Conservation (phyloP, 2,329 filamentous ascomycete genomes). For the Verticillium tricorpus region DNA sequence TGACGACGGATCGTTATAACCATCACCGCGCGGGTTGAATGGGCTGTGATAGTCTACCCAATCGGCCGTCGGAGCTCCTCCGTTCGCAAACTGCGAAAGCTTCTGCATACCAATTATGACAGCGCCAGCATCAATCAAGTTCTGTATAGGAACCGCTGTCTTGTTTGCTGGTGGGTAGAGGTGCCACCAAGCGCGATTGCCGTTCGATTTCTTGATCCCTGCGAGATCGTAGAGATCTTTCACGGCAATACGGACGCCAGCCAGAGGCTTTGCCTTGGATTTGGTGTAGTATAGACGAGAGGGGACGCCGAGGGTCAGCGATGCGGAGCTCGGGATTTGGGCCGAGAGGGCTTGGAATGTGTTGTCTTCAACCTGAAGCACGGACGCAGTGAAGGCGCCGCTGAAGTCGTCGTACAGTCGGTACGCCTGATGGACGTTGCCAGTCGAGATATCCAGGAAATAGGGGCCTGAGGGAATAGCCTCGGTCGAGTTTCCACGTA, state of each 20-base stretch:
- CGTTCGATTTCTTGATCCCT: slow-evolving; percentile 43
- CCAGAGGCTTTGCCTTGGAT: slow-evolving; percentile 20
- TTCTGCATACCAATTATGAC: slow-evolving; percentile 51
- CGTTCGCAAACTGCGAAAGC: slow-evolving; percentile 37
- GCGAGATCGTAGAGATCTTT: slow-evolving; percentile 26
- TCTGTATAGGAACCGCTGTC: slow-evolving; percentile 47
- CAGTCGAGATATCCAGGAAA: slow-evolving; percentile 26
- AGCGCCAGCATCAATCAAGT: slow-evolving; percentile 56
- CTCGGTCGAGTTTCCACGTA: slow-evolving; percentile 7
- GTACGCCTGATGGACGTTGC: slow-evolving; percentile 26
- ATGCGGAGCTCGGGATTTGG: slow-evolving; percentile 19
- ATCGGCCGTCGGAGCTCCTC: slow-evolving; percentile 27
- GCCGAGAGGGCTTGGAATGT: slow-evolving; percentile 30
- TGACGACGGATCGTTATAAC: slow-evolving; percentile 28
- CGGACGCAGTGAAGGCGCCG: slow-evolving; percentile 23
- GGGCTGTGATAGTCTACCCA: slow-evolving; percentile 35
- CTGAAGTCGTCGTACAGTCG: slow-evolving; percentile 30
- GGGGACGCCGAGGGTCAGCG: slow-evolving; percentile 43
- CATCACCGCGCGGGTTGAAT: slow-evolving; percentile 42
- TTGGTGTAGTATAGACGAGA: slow-evolving; percentile 53
- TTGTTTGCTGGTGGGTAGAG: slow-evolving; percentile 41
- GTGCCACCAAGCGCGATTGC: no score
- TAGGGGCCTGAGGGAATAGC: slow-evolving; percentile 28
- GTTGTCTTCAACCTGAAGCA: slow-evolving; percentile 23
- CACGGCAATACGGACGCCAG: slow-evolving; percentile 30